These are phyloP conservation scores for Myrica gale DNA, from an alignment of 306 rosid genomes.

Conservation along the genomic window DNA sequence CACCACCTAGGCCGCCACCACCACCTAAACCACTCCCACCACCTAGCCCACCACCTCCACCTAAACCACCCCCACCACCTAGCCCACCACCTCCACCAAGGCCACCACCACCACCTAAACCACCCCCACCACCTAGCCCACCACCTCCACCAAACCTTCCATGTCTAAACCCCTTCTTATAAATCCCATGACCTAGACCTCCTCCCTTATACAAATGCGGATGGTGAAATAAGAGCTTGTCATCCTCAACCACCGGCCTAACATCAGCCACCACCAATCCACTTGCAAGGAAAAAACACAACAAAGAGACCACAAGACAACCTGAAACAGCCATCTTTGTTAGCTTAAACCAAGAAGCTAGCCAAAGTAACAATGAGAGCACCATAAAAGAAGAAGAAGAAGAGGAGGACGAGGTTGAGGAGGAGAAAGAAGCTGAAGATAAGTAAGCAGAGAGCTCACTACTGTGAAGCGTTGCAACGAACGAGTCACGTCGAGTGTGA, in stretches of 20 bases:
- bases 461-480: neutral
- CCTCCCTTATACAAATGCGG: slow-evolving; percentile 15
- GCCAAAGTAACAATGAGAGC: neutral
- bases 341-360: neutral
- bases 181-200: neutral
- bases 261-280: slow-evolving; percentile 34
- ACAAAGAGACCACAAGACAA: slow-evolving; percentile 16
- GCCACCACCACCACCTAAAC: neutral
- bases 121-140: too few species aligned
- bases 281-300: slow-evolving; percentile 26
- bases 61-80: slow-evolving; percentile 30
- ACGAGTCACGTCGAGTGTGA: neutral
- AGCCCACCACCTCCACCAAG: neutral
- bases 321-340: slow-evolving; percentile 31
- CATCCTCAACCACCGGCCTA: slow-evolving; percentile 23
- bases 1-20: slow-evolving; percentile 10
- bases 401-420: neutral
- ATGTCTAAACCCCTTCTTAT: too few species aligned
- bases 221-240: slow-evolving; percentile 31
- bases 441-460: neutral
- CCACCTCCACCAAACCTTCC: too few species aligned
- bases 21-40: slow-evolving; percentile 31
- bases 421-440: neutral
- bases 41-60: slow-evolving; percentile 37
- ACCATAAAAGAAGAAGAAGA: neutral